phyloP scores from a whole-genome alignment of 768 basidiomycete species.

The Amanita brunnescens region DNA sequence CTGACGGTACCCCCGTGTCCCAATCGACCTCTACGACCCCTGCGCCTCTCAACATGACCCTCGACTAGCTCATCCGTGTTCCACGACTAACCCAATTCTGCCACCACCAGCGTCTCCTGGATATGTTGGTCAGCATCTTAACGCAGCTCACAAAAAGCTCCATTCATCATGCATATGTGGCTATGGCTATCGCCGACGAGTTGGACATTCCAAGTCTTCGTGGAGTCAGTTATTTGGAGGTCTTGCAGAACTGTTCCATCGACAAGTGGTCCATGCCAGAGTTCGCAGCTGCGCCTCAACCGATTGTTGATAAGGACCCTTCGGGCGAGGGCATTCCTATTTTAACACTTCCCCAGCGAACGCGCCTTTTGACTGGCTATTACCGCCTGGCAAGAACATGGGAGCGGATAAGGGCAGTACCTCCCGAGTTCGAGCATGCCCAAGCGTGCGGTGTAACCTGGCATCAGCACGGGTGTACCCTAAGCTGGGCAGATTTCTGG shows the following conservation, averaged over 20 bases:
- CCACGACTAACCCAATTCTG: conserved; percentile 63
- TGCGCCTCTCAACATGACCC: neutral
- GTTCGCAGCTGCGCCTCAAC: conserved; percentile 18
- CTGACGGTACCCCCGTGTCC: neutral
- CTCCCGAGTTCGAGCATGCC: conserved; percentile 58
- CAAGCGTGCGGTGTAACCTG: conserved; percentile 56
- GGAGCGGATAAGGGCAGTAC: conserved; percentile 51
- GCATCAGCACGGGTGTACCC: conserved; percentile 65
- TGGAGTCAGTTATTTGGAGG: conserved; percentile 62
- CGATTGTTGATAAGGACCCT: neutral
- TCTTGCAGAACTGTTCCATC: conserved; percentile 54
- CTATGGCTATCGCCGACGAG: conserved; percentile 68
- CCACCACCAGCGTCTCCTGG: conserved; percentile 48
- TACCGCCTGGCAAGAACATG: conserved; percentile 58
- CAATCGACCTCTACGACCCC: neutral
- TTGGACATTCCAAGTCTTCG: conserved; percentile 49
- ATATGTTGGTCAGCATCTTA: conserved; percentile 50
- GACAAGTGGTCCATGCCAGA: conserved; percentile 25
- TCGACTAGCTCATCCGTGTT: conserved; percentile 47
- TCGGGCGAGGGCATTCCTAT: conserved; percentile 25
- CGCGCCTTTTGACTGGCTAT: conserved; percentile 61
- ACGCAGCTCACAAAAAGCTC: conserved; percentile 54
- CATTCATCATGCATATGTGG: conserved; percentile 60
- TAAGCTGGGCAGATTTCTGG: conserved; percentile 75
- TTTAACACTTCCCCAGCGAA: conserved; percentile 49